Percentiles rank a stretch among this genome's conserved stretches.
Conservation (phyloP, 2,329 filamentous ascomycete genomes). For the Sordariomycetes sp. region DNA sequence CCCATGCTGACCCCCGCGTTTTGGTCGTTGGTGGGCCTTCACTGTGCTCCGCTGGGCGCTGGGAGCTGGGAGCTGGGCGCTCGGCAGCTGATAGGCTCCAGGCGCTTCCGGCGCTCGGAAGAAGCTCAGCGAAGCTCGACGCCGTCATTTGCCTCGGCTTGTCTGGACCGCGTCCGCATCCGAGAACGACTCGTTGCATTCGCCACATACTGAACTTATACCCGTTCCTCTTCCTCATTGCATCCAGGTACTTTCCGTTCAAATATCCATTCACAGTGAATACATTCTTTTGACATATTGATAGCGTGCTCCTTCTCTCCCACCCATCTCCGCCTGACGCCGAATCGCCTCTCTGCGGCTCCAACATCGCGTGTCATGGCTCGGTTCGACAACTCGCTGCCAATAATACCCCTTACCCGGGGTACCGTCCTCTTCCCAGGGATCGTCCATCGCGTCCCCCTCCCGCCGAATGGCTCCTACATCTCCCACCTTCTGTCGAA, state of each 20-base stretch:
- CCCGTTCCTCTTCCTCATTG: background rate
- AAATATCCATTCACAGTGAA: background rate
- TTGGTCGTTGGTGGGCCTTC: too few species aligned
- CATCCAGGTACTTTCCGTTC: background rate
- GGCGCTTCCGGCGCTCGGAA: background rate
- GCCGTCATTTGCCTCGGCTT: slow-evolving; percentile 5
- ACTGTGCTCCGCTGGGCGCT: too few species aligned
- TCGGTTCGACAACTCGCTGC: slow-evolving; percentile 35
- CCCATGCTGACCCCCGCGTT: background rate
- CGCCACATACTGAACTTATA: background rate
- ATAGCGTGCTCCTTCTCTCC: background rate
- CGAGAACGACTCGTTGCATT: background rate
- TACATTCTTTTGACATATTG: background rate
- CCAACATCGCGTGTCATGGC: slow-evolving; percentile 4
- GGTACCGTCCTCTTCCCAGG: slow-evolving; percentile 78
- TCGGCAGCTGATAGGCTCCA: slow-evolving; percentile 1
- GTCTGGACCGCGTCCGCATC: background rate
- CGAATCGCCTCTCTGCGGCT: background rate
- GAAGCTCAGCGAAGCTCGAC: slow-evolving; percentile 2
- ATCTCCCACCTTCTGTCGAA: slow-evolving; percentile 79
- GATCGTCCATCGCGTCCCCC: slow-evolving; percentile 72
- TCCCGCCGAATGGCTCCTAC: slow-evolving; percentile 70
- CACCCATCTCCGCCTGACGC: slow-evolving; percentile 14
- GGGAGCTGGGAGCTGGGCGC: slow-evolving; percentile 1
- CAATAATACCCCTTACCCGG: slow-evolving; percentile 73